Base-by-base conservation (phyloP, 176 grass and related monocot genomes). In the Juncus effusus region DNA sequence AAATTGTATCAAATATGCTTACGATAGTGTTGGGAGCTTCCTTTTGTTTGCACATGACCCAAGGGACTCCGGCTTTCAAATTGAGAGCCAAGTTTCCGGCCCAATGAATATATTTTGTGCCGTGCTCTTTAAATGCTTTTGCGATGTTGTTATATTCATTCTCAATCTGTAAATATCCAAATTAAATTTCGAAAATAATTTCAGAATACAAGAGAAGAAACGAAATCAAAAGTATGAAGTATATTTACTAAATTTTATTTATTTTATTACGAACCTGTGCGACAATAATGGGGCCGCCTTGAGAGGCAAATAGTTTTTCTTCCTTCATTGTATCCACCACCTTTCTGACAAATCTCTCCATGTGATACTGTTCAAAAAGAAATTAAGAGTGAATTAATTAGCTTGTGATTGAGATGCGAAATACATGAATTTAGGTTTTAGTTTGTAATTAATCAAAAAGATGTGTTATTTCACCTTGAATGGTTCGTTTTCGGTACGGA, bases 1-100 rank as follows among this genome's bases (percentile, higher is more conserved):
- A 28, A 28, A 28, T 28, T 28, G 19, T 28, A 47, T 47, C 44
- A 9, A 28, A 28, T 28, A 58, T 2, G 13, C 61, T 83, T 81
- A 96, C 88, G 80, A 97, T 82, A 35, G 77, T 51, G 39, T 71
- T 72, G 52, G 93, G 93, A 72, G 87, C 93, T 40, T 84, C 78
- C 7, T 75, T 85, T 63, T 97, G 82, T 75, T 97, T 97, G 85
- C 93, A 97, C 88, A 92, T 86, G 59, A 86, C 63, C 93, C 88
- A 97, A 4, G 93, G 93, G 39, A 97, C 78, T 3, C 88, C 87
- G 3, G 67, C 74, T 35, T 69, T 60, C 47, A 82, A 80, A 10
- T 2, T 2, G 35, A 60, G 5, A 14, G 88, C 85, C 93, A 89
- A 83, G 5, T 82, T 57, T 13, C 73, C 88, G 40, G 85, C 88